phyloP scores from a whole-genome alignment of 768 basidiomycete genomes.

The Aureoboletus auriporus region DNA sequence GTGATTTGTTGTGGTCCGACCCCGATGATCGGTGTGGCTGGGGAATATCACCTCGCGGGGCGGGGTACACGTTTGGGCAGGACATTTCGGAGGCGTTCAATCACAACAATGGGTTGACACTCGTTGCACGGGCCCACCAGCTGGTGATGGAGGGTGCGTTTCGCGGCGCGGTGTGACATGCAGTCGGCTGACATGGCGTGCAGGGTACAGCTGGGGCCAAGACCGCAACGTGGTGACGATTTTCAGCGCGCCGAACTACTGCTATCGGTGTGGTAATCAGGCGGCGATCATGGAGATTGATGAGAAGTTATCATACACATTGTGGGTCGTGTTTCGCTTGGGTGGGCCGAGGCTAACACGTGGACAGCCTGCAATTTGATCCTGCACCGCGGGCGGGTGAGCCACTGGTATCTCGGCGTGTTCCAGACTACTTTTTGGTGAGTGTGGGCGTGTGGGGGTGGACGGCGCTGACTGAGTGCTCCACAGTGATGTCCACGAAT shows the following conservation, averaged over 20 bases:
- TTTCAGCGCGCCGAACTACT: constrained; percentile 99
- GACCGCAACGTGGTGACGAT: constrained; percentile 99
- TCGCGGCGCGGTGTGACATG: not conserved
- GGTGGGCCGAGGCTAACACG: constrained; percentile 1
- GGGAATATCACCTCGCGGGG: constrained; percentile 98
- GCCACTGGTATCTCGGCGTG: constrained; percentile 93
- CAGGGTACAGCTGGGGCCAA: constrained; percentile 96
- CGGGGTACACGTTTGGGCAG: constrained; percentile 98
- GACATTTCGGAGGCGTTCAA: constrained; percentile 99
- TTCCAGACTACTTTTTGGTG: constrained; percentile 92
- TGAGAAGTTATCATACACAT: constrained; percentile 93
- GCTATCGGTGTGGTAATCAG: constrained; percentile 99
- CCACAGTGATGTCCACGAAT: constrained; percentile 27
- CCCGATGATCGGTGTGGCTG: constrained; percentile 99
- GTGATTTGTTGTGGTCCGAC: constrained; percentile 98
- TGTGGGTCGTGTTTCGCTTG: constrained; percentile 48
- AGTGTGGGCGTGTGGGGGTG: constrained; percentile 33
- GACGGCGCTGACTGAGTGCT: not conserved
- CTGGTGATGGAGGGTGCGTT: constrained; percentile 92
- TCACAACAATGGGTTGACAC: constrained; percentile 96
- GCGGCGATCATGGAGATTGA: constrained; percentile 99
- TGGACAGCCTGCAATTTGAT: constrained; percentile 93
- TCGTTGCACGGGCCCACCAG: constrained; percentile 93
- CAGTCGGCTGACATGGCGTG: constrained; percentile 2
- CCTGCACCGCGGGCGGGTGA: constrained; percentile 98